Percentiles rank a stretch among this genome's conserved stretches.
Evolutionary conservation across 1,139 yeast genomes (phyloP).

Genomic region (Candida labiduridarum): DNA sequence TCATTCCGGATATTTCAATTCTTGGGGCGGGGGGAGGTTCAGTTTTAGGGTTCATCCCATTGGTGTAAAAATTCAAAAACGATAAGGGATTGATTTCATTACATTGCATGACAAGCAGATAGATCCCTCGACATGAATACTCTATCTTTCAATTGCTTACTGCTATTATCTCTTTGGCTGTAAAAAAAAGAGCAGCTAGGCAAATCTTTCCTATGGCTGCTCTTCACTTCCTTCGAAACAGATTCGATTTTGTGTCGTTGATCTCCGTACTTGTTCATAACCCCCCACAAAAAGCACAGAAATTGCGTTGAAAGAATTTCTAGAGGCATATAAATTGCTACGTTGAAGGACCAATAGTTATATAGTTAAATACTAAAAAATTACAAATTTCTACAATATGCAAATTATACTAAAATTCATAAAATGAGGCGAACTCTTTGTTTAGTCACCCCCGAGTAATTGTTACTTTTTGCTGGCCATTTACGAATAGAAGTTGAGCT

Average conservation of each 20-base stretch:
- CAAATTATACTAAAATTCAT: not conserved
- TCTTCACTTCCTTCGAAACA: not conserved
- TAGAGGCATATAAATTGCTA: no score
- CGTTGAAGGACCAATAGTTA: not conserved
- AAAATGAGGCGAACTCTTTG: not conserved
- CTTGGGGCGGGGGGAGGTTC: not conserved
- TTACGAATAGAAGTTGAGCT: not conserved
- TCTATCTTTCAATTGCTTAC: no score
- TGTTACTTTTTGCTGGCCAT: not conserved
- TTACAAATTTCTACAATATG: constrained; percentile 1
- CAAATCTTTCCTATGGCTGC: not conserved
- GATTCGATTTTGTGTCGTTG: constrained; percentile 2
- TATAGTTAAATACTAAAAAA: not conserved
- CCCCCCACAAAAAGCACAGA: not conserved
- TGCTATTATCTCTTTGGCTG: not conserved
- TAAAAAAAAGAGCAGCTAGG: not conserved
- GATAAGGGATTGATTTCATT: no score
- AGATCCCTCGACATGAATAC: no score
- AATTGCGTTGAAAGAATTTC: not conserved
- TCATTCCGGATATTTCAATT: not conserved
- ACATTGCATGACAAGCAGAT: no score
- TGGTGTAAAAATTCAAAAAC: no score
- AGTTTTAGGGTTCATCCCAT: no score
- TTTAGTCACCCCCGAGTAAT: not conserved
- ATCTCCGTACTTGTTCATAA: not conserved